Conservation (phyloP, 1,284 basidiomycete species). For the Porodaedalea pini region DNA sequence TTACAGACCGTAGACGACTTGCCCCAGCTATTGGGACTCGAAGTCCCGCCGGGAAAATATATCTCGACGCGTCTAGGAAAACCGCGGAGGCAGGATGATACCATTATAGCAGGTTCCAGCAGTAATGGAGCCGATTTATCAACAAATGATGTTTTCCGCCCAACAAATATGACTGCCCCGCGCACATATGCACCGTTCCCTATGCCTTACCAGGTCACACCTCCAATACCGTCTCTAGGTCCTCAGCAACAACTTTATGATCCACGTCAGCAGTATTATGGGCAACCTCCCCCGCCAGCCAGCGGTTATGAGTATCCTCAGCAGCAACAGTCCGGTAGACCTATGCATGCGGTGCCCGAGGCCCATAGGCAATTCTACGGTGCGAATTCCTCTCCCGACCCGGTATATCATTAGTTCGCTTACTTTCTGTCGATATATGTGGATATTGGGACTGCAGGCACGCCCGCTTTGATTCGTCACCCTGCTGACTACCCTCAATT, state of each 20-base stretch:
- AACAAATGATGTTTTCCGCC: constrained; percentile 28
- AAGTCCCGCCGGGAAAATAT: constrained; percentile 21
- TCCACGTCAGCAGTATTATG: constrained; percentile 9
- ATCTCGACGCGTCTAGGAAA: constrained; percentile 22
- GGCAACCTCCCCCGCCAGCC: background rate
- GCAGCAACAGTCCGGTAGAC: background rate
- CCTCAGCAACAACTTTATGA: constrained; percentile 4
- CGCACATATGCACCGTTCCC: constrained; percentile 60
- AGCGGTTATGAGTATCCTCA: constrained; percentile 11
- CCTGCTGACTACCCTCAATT: constrained; percentile 6
- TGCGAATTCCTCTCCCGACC: background rate
- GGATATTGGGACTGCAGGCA: too few species aligned
- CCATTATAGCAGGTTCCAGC: constrained; percentile 25
- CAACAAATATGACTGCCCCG: constrained; percentile 29
- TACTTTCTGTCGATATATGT: constrained; percentile 8
- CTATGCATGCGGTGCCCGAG: background rate
- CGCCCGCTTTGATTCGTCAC: background rate
- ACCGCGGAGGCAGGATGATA: constrained; percentile 29
- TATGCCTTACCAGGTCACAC: constrained; percentile 17
- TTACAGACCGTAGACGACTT: constrained; percentile 21
- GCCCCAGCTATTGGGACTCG: constrained; percentile 9
- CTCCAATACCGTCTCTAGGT: background rate
- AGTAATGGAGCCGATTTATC: constrained; percentile 7
- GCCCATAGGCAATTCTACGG: constrained; percentile 12
- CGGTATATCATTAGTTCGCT: constrained; percentile 2